A percentile compares a stretch with the other conserved stretches of the same genome.
Conservation (phyloP, 495 filamentous ascomycete species). For the Podospora didyma region DNA sequence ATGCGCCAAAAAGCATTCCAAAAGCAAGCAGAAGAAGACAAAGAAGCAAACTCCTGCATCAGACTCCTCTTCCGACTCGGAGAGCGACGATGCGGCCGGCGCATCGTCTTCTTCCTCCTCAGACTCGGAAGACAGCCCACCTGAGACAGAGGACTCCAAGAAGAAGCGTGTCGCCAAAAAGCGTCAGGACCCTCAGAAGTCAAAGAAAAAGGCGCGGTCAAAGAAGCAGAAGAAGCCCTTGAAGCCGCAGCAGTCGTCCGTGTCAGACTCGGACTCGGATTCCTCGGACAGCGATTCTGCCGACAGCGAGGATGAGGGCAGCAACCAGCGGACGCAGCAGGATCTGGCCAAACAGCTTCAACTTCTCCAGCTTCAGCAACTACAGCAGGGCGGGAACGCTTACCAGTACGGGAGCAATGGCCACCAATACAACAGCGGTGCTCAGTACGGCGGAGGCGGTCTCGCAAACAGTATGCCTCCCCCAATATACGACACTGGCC, state of each 20-base stretch:
- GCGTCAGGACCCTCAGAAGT: conserved; percentile 29
- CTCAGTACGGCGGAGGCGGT: neutral
- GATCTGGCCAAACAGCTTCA: conserved; percentile 25
- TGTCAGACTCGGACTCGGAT: conserved; percentile 35
- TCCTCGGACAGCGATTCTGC: conserved; percentile 24
- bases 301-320: conserved; percentile 18
- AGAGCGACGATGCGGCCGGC: conserved; percentile 25
- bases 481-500: conserved; percentile 9
- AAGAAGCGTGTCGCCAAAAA: conserved; percentile 43
- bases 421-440: conserved; percentile 6
- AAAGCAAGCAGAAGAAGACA: conserved; percentile 34
- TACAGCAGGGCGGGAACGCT: conserved; percentile 22
- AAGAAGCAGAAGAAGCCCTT: conserved; percentile 23
- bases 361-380: conserved; percentile 26
- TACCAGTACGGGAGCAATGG: conserved; percentile 14
- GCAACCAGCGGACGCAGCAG: conserved; percentile 9
- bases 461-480: neutral
- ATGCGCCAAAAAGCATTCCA: conserved; percentile 34
- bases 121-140: conserved; percentile 21
- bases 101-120: conserved; percentile 28
- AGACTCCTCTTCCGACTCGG: conserved; percentile 27
- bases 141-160: conserved; percentile 30
- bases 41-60: conserved; percentile 33
- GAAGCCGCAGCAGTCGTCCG: conserved; percentile 16
- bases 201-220: conserved; percentile 35